These are phyloP conservation scores for Solanum hybrid DNA, from an alignment of 305 asterid genomes.

Conservation along the genomic window DNA sequence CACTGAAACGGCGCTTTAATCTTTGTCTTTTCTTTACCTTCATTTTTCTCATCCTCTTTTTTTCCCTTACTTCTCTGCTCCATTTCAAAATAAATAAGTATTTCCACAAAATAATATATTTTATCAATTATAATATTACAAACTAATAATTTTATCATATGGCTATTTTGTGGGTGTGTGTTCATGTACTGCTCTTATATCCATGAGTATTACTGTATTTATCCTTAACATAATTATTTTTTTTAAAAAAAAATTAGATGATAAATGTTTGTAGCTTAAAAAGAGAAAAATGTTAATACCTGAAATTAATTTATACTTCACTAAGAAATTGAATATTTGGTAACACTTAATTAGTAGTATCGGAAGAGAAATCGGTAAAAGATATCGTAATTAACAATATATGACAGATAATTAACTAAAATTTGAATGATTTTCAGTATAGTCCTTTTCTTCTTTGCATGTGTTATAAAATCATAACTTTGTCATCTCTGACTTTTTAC, in stretches of 20 bases:
- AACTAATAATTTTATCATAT: not conserved
- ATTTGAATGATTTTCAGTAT: not conserved
- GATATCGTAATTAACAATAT: not conserved
- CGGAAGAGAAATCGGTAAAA: too few species aligned
- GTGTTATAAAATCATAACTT: not conserved
- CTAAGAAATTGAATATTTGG: not conserved
- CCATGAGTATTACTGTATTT: not conserved
- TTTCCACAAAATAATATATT: not conserved
- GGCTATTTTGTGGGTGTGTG: not conserved
- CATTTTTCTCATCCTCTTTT: not conserved
- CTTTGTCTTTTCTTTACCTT: not conserved
- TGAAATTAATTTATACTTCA: not conserved
- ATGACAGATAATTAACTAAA: too few species aligned
- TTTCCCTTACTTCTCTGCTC: not conserved
- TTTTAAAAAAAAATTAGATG: not conserved
- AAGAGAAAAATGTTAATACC: not conserved
- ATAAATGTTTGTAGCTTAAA: not conserved
- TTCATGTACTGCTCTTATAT: not conserved
- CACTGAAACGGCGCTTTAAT: not conserved
- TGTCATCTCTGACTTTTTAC: not conserved
- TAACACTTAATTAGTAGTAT: not conserved
- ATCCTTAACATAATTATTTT: not conserved
- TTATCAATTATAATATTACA: not conserved
- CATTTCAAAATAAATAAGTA: not conserved
- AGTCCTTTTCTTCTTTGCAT: not conserved